These are phyloP conservation scores for Colletotrichum simmondsii DNA, from an alignment of 2,329 filamentous ascomycete genomes.

Conservation along the genomic window DNA sequence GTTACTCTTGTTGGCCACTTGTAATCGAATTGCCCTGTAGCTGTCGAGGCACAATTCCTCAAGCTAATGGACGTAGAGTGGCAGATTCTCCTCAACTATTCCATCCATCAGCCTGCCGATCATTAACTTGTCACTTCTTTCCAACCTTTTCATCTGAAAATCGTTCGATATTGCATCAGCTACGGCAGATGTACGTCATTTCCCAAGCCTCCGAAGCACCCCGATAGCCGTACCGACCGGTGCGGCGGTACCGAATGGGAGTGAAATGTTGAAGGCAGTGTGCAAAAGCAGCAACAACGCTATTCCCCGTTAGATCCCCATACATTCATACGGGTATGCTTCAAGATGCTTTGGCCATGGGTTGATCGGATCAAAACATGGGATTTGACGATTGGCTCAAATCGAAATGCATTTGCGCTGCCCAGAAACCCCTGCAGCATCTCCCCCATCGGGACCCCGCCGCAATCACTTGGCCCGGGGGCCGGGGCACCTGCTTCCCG, in stretches of 20 bases:
- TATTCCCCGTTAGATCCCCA: not conserved
- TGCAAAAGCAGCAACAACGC: conserved; percentile 13
- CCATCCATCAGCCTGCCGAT: not conserved
- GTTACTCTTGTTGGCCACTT: not conserved
- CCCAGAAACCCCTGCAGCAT: conserved; percentile 21
- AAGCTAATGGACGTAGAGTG: too few relatives aligned
- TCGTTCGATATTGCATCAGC: not conserved
- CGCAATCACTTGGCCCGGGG: not conserved
- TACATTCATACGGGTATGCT: not conserved
- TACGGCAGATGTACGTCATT: not conserved
- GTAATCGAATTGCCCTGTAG: too few relatives aligned
- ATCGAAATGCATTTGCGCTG: not conserved
- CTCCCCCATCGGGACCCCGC: conserved; percentile 2
- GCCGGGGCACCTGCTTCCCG: not conserved
- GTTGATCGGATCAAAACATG: not conserved
- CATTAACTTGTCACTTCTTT: not conserved
- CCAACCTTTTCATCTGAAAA: not conserved
- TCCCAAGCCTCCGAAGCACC: not conserved
- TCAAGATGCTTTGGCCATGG: not conserved
- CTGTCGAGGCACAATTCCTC: too few relatives aligned
- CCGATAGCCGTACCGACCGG: not conserved
- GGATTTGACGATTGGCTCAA: conserved; percentile 1
- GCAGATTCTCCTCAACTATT: not conserved
- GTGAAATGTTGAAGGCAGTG: not conserved
- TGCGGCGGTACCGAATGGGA: not conserved